These are phyloP conservation scores for Phaeosphaeriaceae sp. DNA, from an alignment of 2,329 filamentous ascomycete species.

Conservation along the genomic window DNA sequence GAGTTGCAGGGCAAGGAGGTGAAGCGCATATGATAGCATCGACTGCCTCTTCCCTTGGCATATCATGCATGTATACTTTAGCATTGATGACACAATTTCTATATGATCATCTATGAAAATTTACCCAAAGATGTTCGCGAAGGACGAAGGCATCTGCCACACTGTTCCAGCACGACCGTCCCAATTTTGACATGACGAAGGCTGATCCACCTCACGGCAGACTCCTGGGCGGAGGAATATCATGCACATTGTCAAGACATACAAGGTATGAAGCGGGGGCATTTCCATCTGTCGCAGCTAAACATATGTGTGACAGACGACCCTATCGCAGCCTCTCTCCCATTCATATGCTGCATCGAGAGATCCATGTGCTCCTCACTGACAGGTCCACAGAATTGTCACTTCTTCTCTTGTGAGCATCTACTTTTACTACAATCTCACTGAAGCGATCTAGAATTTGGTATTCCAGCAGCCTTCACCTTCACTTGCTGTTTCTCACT, in stretches of 20 bases:
- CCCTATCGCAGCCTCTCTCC: background rate
- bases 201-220: too few relatives aligned
- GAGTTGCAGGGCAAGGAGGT: constrained; percentile 90
- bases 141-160: too few relatives aligned
- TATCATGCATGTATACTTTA: background rate
- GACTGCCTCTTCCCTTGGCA: background rate
- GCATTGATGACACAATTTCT: background rate
- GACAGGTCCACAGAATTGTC: background rate
- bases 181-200: too few relatives aligned
- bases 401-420: background rate
- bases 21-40: constrained; percentile 71
- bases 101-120: background rate
- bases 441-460: constrained; percentile 7
- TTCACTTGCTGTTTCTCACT: constrained; percentile 13
- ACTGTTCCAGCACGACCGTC: too few relatives aligned
- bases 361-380: too few relatives aligned
- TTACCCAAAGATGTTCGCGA: too few relatives aligned
- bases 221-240: too few relatives aligned
- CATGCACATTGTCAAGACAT: too few relatives aligned
- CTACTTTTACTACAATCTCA: background rate
- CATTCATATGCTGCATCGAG: too few relatives aligned
- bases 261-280: background rate
- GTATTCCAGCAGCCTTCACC: constrained; percentile 6
- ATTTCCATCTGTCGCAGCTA: too few relatives aligned
- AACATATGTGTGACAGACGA: background rate